phyloP scores from a whole-genome alignment of 2,329 filamentous ascomycete genomes.

The Tolypocladium endophyticum region DNA sequence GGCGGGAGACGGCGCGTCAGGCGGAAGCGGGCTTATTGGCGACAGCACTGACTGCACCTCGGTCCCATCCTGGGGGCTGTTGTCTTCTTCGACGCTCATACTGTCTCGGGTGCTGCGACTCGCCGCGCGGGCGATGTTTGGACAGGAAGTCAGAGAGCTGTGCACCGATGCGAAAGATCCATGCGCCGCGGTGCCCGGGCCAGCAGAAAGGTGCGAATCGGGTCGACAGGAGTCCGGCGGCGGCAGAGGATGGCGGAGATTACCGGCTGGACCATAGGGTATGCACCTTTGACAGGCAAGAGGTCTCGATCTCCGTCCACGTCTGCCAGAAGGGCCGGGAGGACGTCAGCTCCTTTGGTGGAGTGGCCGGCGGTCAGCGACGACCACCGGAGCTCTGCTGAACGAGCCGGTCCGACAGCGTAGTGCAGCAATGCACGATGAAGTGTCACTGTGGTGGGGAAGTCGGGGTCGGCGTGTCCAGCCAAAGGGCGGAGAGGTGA shows the following conservation, averaged over 20 bases:
- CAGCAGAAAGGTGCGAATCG: background rate
- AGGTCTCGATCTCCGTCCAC: background rate
- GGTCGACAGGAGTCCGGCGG: background rate
- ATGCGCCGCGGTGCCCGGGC: background rate
- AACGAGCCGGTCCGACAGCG: background rate
- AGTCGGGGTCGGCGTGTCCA: slow-evolving; percentile 1
- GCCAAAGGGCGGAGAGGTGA: background rate
- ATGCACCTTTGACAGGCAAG: background rate
- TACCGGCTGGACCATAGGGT: background rate
- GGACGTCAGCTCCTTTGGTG: background rate
- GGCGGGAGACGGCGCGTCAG: slow-evolving; percentile 16
- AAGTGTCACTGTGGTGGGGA: slow-evolving; percentile 11
- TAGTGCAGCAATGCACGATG: slow-evolving; percentile 10
- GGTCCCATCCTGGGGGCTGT: slow-evolving; percentile 10
- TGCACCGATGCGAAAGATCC: background rate
- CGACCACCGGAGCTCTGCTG: background rate
- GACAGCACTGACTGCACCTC: slow-evolving; percentile 19
- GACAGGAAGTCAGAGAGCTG: background rate
- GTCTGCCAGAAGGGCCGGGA: background rate
- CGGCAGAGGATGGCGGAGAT: background rate
- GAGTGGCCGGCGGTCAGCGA: background rate
- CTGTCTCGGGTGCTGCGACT: background rate
- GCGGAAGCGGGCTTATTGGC: slow-evolving; percentile 19
- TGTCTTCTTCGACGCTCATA: slow-evolving; percentile 19
- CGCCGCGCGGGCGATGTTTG: background rate